phyloP scores from a whole-genome alignment of 176 grass and related monocot genomes.

The Lolium perenne region DNA sequence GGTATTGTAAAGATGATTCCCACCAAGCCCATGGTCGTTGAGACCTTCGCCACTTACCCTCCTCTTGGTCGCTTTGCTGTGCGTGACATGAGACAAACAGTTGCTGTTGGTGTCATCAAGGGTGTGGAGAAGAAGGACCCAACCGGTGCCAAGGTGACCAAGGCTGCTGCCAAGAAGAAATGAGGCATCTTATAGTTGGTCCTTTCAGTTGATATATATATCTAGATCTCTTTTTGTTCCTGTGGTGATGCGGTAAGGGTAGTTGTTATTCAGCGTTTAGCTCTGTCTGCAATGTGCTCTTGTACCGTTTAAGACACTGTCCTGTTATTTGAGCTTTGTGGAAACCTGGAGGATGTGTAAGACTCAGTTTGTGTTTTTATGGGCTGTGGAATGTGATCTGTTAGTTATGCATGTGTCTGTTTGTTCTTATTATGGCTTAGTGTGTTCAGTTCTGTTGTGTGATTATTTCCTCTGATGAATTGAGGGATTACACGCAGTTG shows the following conservation, averaged over 20 bases:
- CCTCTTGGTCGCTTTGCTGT: slow-evolving; percentile 48
- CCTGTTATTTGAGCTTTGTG: background rate
- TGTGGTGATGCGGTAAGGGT: too few relatives aligned
- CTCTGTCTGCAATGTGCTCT: slow-evolving; percentile 10
- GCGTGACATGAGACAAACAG: too few relatives aligned
- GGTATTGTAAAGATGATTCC: slow-evolving; percentile 94
- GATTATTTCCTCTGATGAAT: too few relatives aligned
- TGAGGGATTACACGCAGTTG: too few relatives aligned
- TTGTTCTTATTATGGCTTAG: too few relatives aligned
- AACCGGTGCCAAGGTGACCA: slow-evolving; percentile 78
- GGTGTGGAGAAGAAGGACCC: slow-evolving; percentile 83
- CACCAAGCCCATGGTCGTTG: slow-evolving; percentile 94
- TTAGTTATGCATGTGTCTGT: too few relatives aligned
- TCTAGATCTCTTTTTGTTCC: too few relatives aligned
- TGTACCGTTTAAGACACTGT: background rate
- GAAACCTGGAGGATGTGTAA: too few relatives aligned
- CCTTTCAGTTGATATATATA: too few relatives aligned
- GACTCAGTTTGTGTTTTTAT: too few relatives aligned
- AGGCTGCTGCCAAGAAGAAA: slow-evolving; percentile 97
- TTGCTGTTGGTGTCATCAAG: slow-evolving; percentile 4
- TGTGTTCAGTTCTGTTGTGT: too few relatives aligned
- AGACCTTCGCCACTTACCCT: slow-evolving; percentile 74
- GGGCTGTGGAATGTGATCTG: too few relatives aligned
- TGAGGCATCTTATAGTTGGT: slow-evolving; percentile 29
- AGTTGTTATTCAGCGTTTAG: background rate